A percentile compares a stretch with the other conserved stretches of the same genome.
phyloP scores from a whole-genome alignment of 208 protist genomes.

The Balamuthia mandrillaris region DNA sequence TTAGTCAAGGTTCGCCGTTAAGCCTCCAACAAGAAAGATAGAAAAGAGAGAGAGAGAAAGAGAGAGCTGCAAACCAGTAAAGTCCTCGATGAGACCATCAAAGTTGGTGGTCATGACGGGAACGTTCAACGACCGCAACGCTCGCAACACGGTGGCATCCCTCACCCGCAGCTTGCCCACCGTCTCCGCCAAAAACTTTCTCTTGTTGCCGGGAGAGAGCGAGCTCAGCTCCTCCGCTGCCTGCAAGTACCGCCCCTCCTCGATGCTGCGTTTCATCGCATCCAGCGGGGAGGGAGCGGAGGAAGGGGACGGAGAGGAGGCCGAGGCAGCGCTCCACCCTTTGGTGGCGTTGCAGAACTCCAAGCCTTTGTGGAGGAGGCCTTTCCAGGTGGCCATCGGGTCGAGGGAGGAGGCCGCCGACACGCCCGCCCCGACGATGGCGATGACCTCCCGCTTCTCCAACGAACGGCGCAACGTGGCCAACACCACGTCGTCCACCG shows the following conservation, averaged over 20 bases:
- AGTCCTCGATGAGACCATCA: background rate
- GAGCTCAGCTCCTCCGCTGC: background rate
- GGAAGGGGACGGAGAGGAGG: too few species aligned
- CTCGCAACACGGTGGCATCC: background rate
- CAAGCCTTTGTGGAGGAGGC: background rate
- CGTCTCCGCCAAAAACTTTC: background rate
- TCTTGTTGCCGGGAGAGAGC: background rate
- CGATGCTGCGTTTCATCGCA: background rate
- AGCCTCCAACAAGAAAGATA: background rate
- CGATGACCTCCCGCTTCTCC: background rate
- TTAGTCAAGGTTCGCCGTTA: too few species aligned
- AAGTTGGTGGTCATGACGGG: constrained; percentile 19
- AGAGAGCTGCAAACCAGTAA: background rate
- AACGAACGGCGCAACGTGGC: background rate
- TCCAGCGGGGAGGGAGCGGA: too few species aligned
- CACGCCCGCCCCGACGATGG: background rate
- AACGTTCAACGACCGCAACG: background rate
- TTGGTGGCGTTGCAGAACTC: background rate
- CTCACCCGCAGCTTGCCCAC: background rate
- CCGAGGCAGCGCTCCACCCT: background rate
- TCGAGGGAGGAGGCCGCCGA: background rate
- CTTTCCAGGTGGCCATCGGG: background rate
- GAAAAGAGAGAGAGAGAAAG: background rate
- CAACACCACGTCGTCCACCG: background rate
- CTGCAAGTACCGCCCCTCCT: background rate